Evolutionary conservation across 805 yeast genomes (phyloP), one percentile per base, ranked within the genome.

Genomic region (Limtongia smithiae): DNA sequence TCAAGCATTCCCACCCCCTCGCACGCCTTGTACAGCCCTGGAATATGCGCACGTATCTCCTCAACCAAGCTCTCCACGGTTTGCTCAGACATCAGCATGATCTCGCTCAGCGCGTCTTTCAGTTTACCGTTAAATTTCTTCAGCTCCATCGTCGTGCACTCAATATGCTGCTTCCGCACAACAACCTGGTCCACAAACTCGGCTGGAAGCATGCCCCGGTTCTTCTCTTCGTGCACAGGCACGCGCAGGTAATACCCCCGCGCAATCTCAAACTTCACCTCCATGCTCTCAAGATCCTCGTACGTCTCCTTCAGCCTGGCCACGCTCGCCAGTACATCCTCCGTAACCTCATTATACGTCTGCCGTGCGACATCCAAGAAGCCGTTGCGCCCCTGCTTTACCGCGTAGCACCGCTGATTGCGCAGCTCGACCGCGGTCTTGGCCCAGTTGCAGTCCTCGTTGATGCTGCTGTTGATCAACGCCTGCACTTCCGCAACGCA

Each of bases 1-100:
- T 75, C 80, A 3, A 76, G 58, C 12, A 71, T 56, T 1, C 77
- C 67, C 2, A 72, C 40, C 0, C 75, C 75, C 56, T 75, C 79
- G 4, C 74, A 65, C 7, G 71, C 54, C 70, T 73, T 70, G 39
- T 72, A 74, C 17, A 69, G 51, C 0, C 66, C 55, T 0, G 77
- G 70, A 2, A 72, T 54, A 35, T 63, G 61, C 4, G 49, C 44
- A 2, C 63, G 48, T 8, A 68, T 58, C 18, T 64, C 57, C 2
- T 53, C 44, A 9, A 69, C 49, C 0, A 74, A 44, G 1, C 61
- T 60, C 20, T 68, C 69, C 1, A 74, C 58, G 0, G 68, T 60
- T 25, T 69, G 67, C 39, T 74, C 77, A 41, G 78, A 73, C 45
- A 74, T 64, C 3, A 69, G 52, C 8, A 68, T 44, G 5, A 77